A percentile compares a stretch with the other conserved stretches of the same genome.
phyloP scores from a whole-genome alignment of 2,329 filamentous ascomycete genomes.

The Arthrobotrys pseudoclavata region DNA sequence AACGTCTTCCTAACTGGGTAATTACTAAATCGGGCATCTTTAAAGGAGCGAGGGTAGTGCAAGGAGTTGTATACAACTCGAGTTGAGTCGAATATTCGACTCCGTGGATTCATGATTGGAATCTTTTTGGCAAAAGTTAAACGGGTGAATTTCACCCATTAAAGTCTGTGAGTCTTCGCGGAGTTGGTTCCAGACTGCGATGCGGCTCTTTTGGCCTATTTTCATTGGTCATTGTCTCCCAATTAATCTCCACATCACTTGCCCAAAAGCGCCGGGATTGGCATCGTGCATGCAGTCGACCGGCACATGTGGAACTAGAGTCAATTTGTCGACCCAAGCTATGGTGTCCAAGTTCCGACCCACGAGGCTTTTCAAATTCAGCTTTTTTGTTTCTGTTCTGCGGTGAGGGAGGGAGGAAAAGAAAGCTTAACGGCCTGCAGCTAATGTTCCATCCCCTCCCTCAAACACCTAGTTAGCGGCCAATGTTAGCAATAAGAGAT shows the following conservation, averaged over 20 bases:
- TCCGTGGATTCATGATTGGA: background rate
- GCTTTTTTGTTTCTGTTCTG: background rate
- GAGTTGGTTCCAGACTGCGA: constrained; percentile 6
- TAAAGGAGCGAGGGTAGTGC: background rate
- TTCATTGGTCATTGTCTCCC: constrained; percentile 12
- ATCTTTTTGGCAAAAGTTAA: background rate
- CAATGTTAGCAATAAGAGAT: constrained; percentile 9
- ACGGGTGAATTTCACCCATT: background rate
- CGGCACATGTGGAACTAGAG: constrained; percentile 32
- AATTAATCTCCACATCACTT: constrained; percentile 11
- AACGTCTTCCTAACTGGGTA: constrained; percentile 7
- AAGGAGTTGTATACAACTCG: background rate
- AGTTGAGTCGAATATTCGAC: background rate
- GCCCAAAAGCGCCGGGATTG: constrained; percentile 19
- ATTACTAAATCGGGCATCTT: constrained; percentile 16
- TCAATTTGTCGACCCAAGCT: constrained; percentile 34
- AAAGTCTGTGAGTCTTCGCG: background rate
- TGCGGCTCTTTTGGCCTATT: constrained; percentile 25
- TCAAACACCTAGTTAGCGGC: background rate
- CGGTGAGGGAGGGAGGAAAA: background rate
- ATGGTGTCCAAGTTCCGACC: constrained; percentile 45
- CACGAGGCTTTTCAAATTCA: constrained; percentile 48
- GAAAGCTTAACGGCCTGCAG: constrained; percentile 1
- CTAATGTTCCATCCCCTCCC: constrained; percentile 12
- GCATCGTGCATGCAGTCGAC: constrained; percentile 28